phyloP scores from a whole-genome alignment of 257 asterid species.

The Plantago ovata region DNA sequence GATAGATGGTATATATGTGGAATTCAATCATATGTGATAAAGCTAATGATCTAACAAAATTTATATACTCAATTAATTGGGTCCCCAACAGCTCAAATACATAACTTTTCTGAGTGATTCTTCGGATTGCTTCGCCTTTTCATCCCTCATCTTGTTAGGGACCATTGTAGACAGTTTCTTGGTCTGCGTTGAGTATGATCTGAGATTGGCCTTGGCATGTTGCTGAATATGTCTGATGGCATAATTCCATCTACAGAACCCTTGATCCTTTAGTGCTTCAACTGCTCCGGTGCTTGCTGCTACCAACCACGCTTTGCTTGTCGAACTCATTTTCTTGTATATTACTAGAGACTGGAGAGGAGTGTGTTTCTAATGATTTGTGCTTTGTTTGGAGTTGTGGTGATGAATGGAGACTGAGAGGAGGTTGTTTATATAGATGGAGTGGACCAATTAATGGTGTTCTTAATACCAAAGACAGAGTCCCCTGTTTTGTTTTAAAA shows the following conservation, averaged over 20 bases:
- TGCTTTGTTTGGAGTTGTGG: too few species aligned
- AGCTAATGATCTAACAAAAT: too few species aligned
- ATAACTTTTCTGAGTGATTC: constrained; percentile 28
- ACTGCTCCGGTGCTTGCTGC: constrained; percentile 41
- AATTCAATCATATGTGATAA: too few species aligned
- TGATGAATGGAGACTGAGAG: too few species aligned
- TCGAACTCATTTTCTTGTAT: constrained; percentile 23
- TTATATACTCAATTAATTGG: neutral
- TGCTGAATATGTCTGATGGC: constrained; percentile 26
- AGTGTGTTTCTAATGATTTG: too few species aligned
- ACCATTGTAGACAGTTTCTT: neutral
- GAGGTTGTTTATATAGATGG: too few species aligned
- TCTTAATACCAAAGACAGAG: too few species aligned
- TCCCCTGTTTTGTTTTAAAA: too few species aligned
- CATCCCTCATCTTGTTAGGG: neutral
- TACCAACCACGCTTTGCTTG: constrained; percentile 32
- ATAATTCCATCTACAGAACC: constrained; percentile 36
- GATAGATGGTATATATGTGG: too few species aligned
- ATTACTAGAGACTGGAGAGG: too few species aligned
- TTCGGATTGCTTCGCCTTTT: constrained; percentile 23
- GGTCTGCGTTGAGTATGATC: constrained; percentile 11
- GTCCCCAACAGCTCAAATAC: constrained; percentile 36
- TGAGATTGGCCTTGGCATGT: constrained; percentile 25
- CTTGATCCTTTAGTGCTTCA: constrained; percentile 38
- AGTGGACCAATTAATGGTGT: too few species aligned